Evolutionary conservation across 495 filamentous ascomycete genomes (phyloP).

Genomic region (Acidomyces sp.): DNA sequence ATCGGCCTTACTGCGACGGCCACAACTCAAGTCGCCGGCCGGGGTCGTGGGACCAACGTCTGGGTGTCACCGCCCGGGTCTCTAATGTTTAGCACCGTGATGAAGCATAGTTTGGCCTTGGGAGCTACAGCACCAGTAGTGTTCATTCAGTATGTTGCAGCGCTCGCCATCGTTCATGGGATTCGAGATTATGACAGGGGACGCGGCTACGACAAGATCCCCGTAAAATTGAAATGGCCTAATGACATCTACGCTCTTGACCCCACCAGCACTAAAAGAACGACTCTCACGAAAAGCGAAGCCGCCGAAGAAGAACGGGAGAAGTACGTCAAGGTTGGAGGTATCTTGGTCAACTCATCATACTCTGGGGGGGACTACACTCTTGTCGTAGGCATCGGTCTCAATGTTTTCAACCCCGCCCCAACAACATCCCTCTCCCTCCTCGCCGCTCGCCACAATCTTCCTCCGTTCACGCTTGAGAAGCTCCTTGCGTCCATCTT

Average conservation of each 20-base stretch:
- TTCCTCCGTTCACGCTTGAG: slow-evolving; percentile 54
- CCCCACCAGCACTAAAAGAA: slow-evolving; percentile 31
- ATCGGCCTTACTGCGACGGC: slow-evolving; percentile 78
- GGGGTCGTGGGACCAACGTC: slow-evolving; percentile 81
- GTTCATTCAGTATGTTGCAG: slow-evolving; percentile 87
- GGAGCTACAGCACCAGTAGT: slow-evolving; percentile 67
- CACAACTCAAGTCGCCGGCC: slow-evolving; percentile 82
- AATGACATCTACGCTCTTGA: slow-evolving; percentile 84
- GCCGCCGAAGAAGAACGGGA: not conserved
- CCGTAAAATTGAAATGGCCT: slow-evolving; percentile 90
- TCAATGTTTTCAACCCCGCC: slow-evolving; percentile 75
- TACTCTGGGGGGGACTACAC: slow-evolving; percentile 68
- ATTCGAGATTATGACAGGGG: slow-evolving; percentile 59
- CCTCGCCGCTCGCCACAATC: slow-evolving; percentile 31
- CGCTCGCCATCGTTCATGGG: slow-evolving; percentile 77
- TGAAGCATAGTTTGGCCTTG: slow-evolving; percentile 65
- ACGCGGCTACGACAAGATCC: slow-evolving; percentile 53
- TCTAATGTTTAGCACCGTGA: slow-evolving; percentile 73
- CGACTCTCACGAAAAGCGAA: not conserved
- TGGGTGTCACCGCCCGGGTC: slow-evolving; percentile 87
- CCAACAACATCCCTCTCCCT: slow-evolving; percentile 80
- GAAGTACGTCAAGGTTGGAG: slow-evolving; percentile 81
- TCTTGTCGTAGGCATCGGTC: slow-evolving; percentile 74
- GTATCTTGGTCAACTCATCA: slow-evolving; percentile 82
- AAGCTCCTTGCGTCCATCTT: slow-evolving; percentile 74